Conservation (phyloP, 2,329 filamentous ascomycete genomes). For the Nemania bipapillata region DNA sequence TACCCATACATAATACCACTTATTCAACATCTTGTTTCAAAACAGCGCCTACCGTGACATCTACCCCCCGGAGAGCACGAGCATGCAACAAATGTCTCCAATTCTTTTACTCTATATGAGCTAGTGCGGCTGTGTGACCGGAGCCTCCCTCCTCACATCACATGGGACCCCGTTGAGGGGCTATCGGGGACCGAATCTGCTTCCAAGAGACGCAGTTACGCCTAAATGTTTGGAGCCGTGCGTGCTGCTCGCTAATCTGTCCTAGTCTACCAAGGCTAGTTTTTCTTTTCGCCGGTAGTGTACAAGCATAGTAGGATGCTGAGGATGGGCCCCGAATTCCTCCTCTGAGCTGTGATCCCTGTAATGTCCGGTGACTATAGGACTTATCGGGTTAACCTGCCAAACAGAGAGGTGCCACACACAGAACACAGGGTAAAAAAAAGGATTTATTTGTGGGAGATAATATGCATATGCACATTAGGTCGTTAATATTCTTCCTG, state of each 20-base stretch:
- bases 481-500: neutral
- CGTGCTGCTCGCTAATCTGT: neutral
- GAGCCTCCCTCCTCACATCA: neutral
- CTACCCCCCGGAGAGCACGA: neutral
- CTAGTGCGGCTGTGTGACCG: neutral
- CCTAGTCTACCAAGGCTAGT: neutral
- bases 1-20: no score
- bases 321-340: neutral
- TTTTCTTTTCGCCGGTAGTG: conserved; percentile 10
- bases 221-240: neutral
- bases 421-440: neutral
- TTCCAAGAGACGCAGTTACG: neutral
- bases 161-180: neutral
- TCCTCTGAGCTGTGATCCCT: neutral
- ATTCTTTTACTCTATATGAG: neutral
- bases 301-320: neutral
- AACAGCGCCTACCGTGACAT: neutral
- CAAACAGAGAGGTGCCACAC: neutral
- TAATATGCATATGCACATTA: neutral
- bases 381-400: neutral
- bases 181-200: neutral
- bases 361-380: neutral
- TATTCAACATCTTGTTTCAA: neutral
- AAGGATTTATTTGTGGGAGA: conserved; percentile 1
- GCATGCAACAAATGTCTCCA: neutral